A percentile compares a stretch with the other conserved stretches of the same genome.
These are phyloP conservation scores for Betula pendula DNA, from an alignment of 306 rosid species.

Conservation along the genomic window DNA sequence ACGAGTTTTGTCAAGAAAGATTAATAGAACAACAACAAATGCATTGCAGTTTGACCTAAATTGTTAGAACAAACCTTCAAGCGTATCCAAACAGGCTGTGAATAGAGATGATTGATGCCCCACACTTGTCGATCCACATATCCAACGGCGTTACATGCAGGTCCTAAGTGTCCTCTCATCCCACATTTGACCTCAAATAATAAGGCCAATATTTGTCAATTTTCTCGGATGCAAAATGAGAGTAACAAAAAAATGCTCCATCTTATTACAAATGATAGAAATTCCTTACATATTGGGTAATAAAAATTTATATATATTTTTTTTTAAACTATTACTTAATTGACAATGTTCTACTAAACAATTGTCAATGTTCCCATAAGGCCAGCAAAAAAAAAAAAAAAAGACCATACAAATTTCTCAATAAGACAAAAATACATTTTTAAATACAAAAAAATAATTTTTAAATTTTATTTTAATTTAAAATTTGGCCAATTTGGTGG, in stretches of 20 bases:
- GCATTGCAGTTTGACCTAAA: not conserved
- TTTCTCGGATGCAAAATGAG: not conserved
- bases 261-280: too few relatives aligned
- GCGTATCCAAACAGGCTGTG: conserved; percentile 79
- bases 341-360: too few relatives aligned
- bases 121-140: conserved; percentile 80
- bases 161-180: conserved; percentile 84
- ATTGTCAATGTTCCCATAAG: too few relatives aligned
- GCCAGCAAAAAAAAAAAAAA: too few relatives aligned
- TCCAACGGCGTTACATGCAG: conserved; percentile 92
- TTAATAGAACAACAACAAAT: not conserved
- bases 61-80: conserved; percentile 49
- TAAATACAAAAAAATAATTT: too few relatives aligned
- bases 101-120: conserved; percentile 86
- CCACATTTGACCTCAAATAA: conserved; percentile 69
- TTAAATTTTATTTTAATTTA: too few relatives aligned
- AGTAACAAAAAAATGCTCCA: not conserved
- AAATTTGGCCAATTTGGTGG: too few relatives aligned
- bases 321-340: too few relatives aligned
- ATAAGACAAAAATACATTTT: too few relatives aligned
- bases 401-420: too few relatives aligned
- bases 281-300: too few relatives aligned
- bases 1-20: conserved; percentile 13
- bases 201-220: not conserved
- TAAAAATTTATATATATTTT: too few relatives aligned